A percentile compares a stretch with the other conserved stretches of the same genome.
Evolutionary conservation across 2,329 filamentous ascomycete genomes (phyloP).

Genomic region (Gaeumannomyces tritici): DNA sequence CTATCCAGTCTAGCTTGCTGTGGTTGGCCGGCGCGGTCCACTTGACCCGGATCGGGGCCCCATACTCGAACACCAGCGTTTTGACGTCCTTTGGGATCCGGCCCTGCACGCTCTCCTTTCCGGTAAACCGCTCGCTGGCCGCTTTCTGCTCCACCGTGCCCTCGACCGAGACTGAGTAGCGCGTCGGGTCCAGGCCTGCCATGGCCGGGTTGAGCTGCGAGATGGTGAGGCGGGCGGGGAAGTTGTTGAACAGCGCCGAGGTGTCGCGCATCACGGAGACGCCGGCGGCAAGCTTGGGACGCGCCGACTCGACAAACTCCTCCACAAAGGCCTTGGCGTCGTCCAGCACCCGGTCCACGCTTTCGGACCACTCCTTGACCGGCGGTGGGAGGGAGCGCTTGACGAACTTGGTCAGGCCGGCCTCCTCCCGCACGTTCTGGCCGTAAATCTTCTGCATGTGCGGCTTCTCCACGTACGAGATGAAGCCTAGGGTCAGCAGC

Average conservation of each 20-base stretch:
- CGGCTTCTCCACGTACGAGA: constrained; percentile 87
- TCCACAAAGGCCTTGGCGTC: constrained; percentile 85
- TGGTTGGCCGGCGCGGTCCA: constrained; percentile 88
- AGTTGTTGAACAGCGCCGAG: constrained; percentile 77
- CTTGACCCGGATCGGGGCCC: constrained; percentile 76
- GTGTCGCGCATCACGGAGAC: constrained; percentile 85
- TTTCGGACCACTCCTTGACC: constrained; percentile 74
- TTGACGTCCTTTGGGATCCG: constrained; percentile 61
- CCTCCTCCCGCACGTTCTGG: constrained; percentile 70
- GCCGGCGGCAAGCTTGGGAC: constrained; percentile 76
- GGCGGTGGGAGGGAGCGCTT: constrained; percentile 77
- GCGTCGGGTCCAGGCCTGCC: constrained; percentile 66
- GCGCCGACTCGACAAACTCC: constrained; percentile 76
- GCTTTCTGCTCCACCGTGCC: constrained; percentile 39
- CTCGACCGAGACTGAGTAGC: constrained; percentile 69
- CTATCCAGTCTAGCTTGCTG: constrained; percentile 88
- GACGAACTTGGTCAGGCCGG: constrained; percentile 85
- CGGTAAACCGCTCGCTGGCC: constrained; percentile 51
- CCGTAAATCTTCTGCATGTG: constrained; percentile 99
- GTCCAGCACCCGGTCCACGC: constrained; percentile 77
- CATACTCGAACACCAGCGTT: constrained; percentile 77
- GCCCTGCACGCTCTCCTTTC: constrained; percentile 63
- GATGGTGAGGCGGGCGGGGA: constrained; percentile 77
- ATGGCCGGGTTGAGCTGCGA: constrained; percentile 71
- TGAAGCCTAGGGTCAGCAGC: constrained; percentile 74